These are phyloP conservation scores for Lepraria neglecta DNA, from an alignment of 495 filamentous ascomycete species.

Conservation along the genomic window DNA sequence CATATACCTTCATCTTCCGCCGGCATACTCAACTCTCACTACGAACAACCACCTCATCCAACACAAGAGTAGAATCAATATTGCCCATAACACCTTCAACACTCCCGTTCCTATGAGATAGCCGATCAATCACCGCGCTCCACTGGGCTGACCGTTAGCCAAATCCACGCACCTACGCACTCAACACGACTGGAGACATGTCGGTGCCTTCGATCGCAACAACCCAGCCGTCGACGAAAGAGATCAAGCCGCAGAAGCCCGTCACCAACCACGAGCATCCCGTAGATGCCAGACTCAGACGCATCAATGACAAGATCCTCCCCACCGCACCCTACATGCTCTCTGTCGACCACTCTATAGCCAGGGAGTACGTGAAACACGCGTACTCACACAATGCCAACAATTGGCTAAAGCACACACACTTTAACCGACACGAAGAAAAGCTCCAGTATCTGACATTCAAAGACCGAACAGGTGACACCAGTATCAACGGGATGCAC, in stretches of 20 bases:
- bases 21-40: background rate
- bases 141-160: no score
- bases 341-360: conserved; percentile 37
- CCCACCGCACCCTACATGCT: conserved; percentile 46
- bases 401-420: conserved; percentile 44
- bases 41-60: background rate
- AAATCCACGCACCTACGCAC: no score
- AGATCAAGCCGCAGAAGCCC: background rate
- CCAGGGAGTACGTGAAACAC: conserved; percentile 35
- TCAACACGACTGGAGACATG: background rate
- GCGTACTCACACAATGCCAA: conserved; percentile 36
- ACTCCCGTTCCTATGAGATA: no score
- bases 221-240: background rate
- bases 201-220: background rate
- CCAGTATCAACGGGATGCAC: conserved; percentile 38
- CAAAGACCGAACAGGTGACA: conserved; percentile 44
- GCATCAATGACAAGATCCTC: conserved; percentile 43
- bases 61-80: background rate
- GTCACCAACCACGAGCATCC: conserved; percentile 4
- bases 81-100: background rate
- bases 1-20: background rate
- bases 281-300: conserved; percentile 38
- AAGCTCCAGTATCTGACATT: conserved; percentile 52
- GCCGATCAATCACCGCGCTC: no score
- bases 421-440: conserved; percentile 44